Evolutionary conservation across 371 early-diverging fungal genomes (phyloP).

Genomic region (Mucor saturninus): DNA sequence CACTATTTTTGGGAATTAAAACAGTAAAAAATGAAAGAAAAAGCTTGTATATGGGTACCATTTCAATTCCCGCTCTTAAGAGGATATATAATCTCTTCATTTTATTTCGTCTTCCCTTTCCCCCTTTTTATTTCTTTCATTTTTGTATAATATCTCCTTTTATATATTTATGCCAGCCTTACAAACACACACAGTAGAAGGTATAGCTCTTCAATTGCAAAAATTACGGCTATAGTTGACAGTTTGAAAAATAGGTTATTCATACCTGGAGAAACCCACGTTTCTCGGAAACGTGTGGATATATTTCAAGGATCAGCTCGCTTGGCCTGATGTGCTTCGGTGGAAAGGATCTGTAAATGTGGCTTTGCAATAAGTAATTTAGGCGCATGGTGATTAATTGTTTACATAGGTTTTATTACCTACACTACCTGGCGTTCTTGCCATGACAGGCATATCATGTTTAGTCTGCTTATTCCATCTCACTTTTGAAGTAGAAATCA

Average conservation of each 20-base stretch:
- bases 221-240: neutral
- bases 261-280: slow-evolving; percentile 24
- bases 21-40: slow-evolving; percentile 16
- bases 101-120: neutral
- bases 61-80: too few species aligned
- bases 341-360: slow-evolving; percentile 50
- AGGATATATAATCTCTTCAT: too few species aligned
- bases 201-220: slow-evolving; percentile 8
- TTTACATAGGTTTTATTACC: slow-evolving; percentile 37
- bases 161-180: slow-evolving; percentile 19
- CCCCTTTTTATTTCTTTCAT: slow-evolving; percentile 10
- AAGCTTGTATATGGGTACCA: slow-evolving; percentile 1
- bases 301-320: slow-evolving; percentile 23
- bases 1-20: neutral
- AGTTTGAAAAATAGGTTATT: slow-evolving; percentile 16
- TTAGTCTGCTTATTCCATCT: slow-evolving; percentile 35
- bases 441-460: slow-evolving; percentile 36
- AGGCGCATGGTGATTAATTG: neutral
- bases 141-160: slow-evolving; percentile 7
- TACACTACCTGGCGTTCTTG: slow-evolving; percentile 36
- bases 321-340: slow-evolving; percentile 47
- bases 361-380: neutral
- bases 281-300: slow-evolving; percentile 4
- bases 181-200: slow-evolving; percentile 29
- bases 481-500: slow-evolving; percentile 27